Base-by-base conservation (phyloP, 306 rosid genomes). In the Lupinus albus region DNA sequence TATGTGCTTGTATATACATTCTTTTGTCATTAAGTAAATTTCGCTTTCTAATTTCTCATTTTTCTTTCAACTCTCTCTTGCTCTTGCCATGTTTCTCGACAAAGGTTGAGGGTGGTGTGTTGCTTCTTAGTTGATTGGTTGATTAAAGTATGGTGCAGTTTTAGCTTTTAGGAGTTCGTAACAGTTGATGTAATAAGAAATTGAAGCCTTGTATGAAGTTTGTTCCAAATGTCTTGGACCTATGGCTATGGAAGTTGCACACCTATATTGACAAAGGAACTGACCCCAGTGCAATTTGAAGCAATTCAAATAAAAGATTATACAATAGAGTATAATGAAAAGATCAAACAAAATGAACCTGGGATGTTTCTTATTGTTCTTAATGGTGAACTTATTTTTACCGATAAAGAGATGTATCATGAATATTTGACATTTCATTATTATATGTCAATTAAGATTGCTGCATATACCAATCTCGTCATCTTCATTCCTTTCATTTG, bases 401-500 rank as follows among this genome's bases (percentile, higher is more conserved):
- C 21, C 42, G 18, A 33, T 6, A 67, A 35, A 21, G 15, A 30
- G 58, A 46, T 46, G 38, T 45, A 11, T 69, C 46, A 12, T 45
- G 57, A 28, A 16, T 69, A 70, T 21, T 33, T 25, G 28, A 11
- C 36, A 13, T 57, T 57, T 64, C 18, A 18, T 67, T 36, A 55
- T 50, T 38, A 7, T 39, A 46, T 21, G 54, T 50, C 36, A 25
- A 25, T 4, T 61, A 11, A 15, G n/a, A 60, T 50, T 21, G 35
- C 54, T 20, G 36, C 20, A 14, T 14, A 51, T 72, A 13, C 44
- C 16, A 39, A 45, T 71, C 1, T 1, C 18, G 42, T 38, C 54
- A 51, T 72, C 36, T 72, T 61, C 63, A 13, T 14, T 61, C 54
- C 56, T 63, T 73, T 17, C n/a, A 13, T 30, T 39, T 7, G 12